phyloP scores from a whole-genome alignment of 1,139 yeast species.

The Blastobotrys petasosporus region DNA sequence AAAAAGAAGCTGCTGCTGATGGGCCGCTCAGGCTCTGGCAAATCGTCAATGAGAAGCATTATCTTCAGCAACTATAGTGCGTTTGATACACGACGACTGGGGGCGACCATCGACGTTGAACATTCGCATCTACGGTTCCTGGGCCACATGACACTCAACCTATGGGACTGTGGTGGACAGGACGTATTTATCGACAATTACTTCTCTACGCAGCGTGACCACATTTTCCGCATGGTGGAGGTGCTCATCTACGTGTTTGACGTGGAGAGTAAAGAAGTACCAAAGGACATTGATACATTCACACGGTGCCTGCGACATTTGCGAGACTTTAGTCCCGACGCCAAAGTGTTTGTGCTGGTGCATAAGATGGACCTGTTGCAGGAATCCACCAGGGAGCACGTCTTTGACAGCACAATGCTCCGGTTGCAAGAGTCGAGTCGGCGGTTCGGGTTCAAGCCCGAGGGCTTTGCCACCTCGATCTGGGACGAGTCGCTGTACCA shows the following conservation, averaged over 20 bases:
- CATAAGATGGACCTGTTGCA: constrained; percentile 97
- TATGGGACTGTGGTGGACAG: constrained; percentile 97
- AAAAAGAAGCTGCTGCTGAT: constrained; percentile 49
- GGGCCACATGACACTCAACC: constrained; percentile 89
- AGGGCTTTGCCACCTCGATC: constrained; percentile 93
- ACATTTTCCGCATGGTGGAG: constrained; percentile 91
- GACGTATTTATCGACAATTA: constrained; percentile 96
- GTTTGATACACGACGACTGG: constrained; percentile 87
- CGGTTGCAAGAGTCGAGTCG: constrained; percentile 71
- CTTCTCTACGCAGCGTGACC: constrained; percentile 79
- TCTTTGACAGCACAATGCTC: constrained; percentile 78
- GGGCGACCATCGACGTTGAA: constrained; percentile 97
- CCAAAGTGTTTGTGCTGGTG: constrained; percentile 82
- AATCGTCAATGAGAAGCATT: constrained; percentile 94
- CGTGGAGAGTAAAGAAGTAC: constrained; percentile 86
- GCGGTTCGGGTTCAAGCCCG: constrained; percentile 68
- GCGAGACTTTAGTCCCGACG: constrained; percentile 81
- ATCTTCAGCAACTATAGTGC: constrained; percentile 94
- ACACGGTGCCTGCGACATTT: constrained; percentile 76
- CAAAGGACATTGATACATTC: constrained; percentile 89
- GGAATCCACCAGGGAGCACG: constrained; percentile 75
- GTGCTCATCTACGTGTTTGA: constrained; percentile 97
- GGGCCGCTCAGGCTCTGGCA: constrained; percentile 97
- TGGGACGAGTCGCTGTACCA: constrained; percentile 96
- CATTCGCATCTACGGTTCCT: constrained; percentile 88